These are phyloP conservation scores for Bothriochloa decipiens DNA, from an alignment of 176 grass and related monocot species.

Conservation along the genomic window DNA sequence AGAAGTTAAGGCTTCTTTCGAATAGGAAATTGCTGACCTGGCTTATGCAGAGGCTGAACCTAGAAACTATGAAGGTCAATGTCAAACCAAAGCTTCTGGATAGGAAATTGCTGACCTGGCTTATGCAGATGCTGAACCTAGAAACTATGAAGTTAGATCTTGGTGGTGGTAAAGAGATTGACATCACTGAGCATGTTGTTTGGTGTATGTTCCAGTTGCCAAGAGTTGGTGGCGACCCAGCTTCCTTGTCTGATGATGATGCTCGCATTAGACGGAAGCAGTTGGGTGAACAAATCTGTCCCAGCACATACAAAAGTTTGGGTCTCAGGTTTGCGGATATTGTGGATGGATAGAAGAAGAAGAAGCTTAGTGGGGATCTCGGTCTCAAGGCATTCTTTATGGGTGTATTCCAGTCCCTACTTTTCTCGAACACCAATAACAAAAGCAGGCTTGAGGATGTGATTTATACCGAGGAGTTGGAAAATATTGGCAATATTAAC, in stretches of 20 bases:
- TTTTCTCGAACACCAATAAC: not conserved
- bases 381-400: not conserved
- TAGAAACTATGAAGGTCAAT: not conserved
- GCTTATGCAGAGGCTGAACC: not conserved
- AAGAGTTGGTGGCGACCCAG: not conserved
- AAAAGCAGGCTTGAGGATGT: too few species aligned
- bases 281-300: too few species aligned
- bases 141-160: not conserved
- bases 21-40: not conserved
- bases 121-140: not conserved
- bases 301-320: too few species aligned
- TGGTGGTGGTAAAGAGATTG: not conserved
- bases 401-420: not conserved
- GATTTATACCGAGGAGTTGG: too few species aligned
- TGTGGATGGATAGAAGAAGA: too few species aligned
- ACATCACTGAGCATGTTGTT: not conserved
- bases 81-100: too few species aligned
- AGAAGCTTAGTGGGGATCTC: too few species aligned
- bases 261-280: too few species aligned
- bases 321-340: too few species aligned
- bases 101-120: not conserved
- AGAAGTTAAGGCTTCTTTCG: too few species aligned
- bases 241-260: too few species aligned
- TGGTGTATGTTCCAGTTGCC: not conserved
- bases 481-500: too few species aligned